A percentile compares a stretch with the other conserved stretches of the same genome.
These are phyloP conservation scores for Macroventuria anomochaeta DNA, from an alignment of 2,329 filamentous ascomycete genomes.

Conservation along the genomic window DNA sequence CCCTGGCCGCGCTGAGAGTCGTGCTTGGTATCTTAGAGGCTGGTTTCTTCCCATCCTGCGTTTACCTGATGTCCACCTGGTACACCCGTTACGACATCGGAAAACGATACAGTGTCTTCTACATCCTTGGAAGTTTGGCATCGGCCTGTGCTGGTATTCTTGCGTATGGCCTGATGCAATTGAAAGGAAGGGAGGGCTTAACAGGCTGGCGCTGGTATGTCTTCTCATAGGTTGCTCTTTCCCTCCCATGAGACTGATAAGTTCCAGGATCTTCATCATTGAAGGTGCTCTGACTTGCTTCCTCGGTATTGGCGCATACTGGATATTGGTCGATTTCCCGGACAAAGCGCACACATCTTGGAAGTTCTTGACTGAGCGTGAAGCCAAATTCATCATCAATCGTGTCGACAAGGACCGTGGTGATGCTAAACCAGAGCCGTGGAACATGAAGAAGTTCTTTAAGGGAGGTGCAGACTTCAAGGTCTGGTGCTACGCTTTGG, in stretches of 20 bases:
- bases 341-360: slow-evolving; percentile 52
- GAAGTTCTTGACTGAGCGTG: slow-evolving; percentile 55
- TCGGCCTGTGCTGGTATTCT: slow-evolving; percentile 72
- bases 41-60: slow-evolving; percentile 51
- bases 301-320: slow-evolving; percentile 50
- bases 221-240: slow-evolving; percentile 5
- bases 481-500: slow-evolving; percentile 61
- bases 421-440: slow-evolving; percentile 58
- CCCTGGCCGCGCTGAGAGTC: slow-evolving; percentile 47
- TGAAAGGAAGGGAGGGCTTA: slow-evolving; percentile 60
- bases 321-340: slow-evolving; percentile 56
- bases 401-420: slow-evolving; percentile 61
- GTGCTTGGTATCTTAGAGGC: slow-evolving; percentile 52
- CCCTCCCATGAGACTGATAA: slow-evolving; percentile 32
- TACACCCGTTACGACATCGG: slow-evolving; percentile 68
- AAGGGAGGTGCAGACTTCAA: slow-evolving; percentile 58
- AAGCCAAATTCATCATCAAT: slow-evolving; percentile 58
- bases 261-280: slow-evolving; percentile 55
- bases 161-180: slow-evolving; percentile 72
- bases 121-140: slow-evolving; percentile 70
- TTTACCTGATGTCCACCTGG: slow-evolving; percentile 15
- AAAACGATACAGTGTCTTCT: slow-evolving; percentile 72
- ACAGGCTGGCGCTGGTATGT: slow-evolving; percentile 53
- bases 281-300: slow-evolving; percentile 52
- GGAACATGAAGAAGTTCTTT: slow-evolving; percentile 57